Evolutionary conservation across 1,284 basidiomycete genomes (phyloP).

Genomic region (Ceratobasidium papillatum): DNA sequence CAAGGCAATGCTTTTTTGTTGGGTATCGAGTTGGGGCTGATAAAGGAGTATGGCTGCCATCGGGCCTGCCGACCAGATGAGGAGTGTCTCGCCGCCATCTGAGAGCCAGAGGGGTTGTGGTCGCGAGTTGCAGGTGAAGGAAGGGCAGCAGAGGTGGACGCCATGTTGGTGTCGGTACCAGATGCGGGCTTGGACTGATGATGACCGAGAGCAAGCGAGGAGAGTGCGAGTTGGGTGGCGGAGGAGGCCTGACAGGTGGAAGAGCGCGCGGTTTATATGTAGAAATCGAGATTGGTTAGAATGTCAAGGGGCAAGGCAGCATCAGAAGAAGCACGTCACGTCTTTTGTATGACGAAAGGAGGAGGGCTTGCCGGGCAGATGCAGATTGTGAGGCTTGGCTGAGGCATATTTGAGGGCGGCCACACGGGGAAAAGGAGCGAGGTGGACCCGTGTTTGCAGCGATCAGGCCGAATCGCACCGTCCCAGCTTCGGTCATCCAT

Average conservation of each 20-base stretch:
- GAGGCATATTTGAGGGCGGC: slow-evolving; percentile 24
- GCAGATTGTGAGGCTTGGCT: neutral
- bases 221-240: neutral
- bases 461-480: slow-evolving; percentile 22
- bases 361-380: neutral
- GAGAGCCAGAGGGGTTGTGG: slow-evolving; percentile 15
- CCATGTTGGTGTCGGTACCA: slow-evolving; percentile 1
- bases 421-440: neutral
- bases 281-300: neutral
- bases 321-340: slow-evolving; percentile 25
- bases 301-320: slow-evolving; percentile 10
- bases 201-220: neutral
- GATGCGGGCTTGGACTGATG: neutral
- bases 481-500: slow-evolving; percentile 17
- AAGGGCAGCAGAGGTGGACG: neutral
- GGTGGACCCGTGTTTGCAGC: slow-evolving; percentile 18
- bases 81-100: slow-evolving; percentile 7
- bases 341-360: slow-evolving; percentile 35
- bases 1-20: slow-evolving; percentile 35
- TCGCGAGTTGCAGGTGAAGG: neutral
- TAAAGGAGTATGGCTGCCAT: slow-evolving; percentile 33
- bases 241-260: neutral
- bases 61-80: slow-evolving; percentile 10
- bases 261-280: neutral
- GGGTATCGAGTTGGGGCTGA: slow-evolving; percentile 14